These are phyloP conservation scores for Gautieria morchelliformis DNA, from an alignment of 768 basidiomycete species.

Conservation along the genomic window DNA sequence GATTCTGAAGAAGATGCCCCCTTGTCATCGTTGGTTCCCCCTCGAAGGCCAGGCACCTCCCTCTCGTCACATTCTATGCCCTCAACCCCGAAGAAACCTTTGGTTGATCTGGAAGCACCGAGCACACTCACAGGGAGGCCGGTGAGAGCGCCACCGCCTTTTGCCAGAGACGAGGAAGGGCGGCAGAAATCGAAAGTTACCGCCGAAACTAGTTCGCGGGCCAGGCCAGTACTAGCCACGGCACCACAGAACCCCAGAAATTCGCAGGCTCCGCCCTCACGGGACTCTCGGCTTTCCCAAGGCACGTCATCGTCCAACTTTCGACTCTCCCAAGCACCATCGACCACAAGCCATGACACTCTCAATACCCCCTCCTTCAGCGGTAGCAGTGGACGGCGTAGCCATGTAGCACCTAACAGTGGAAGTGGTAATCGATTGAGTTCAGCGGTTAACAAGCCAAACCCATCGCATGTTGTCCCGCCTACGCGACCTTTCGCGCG, in stretches of 20 bases:
- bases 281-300: not conserved
- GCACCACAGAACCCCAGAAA: not conserved
- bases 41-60: conserved; percentile 59
- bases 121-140: conserved; percentile 6
- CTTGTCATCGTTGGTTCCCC: conserved; percentile 49
- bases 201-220: not conserved
- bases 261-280: not conserved
- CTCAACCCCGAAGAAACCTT: conserved; percentile 25
- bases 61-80: conserved; percentile 25
- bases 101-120: conserved; percentile 28
- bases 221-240: not conserved
- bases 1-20: conserved; percentile 51
- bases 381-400: not conserved
- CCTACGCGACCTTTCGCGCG: conserved; percentile 48
- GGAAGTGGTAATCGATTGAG: not conserved
- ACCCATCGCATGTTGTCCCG: not conserved
- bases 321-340: not conserved
- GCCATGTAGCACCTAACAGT: not conserved
- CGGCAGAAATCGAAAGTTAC: not conserved
- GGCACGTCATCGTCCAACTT: not conserved
- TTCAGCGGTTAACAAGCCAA: not conserved
- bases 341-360: not conserved
- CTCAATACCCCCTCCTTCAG: not conserved
- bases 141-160: conserved; percentile 1
- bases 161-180: not conserved